phyloP scores from a whole-genome alignment of 2,329 filamentous ascomycete genomes.

The Xylaria polymorpha region DNA sequence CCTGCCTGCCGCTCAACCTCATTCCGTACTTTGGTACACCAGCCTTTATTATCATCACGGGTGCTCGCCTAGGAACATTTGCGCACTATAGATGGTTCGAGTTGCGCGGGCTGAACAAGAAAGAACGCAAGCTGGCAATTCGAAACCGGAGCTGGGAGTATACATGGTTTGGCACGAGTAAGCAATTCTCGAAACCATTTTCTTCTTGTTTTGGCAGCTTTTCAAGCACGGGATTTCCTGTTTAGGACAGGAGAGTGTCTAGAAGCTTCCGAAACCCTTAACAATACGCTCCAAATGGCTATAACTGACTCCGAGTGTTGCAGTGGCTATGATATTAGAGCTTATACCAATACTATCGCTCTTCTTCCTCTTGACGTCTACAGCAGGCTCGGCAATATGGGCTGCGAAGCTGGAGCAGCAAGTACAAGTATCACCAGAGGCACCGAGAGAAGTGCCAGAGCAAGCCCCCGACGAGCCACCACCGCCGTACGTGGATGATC shows the following conservation, averaged over 20 bases:
- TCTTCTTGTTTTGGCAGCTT: too few species aligned
- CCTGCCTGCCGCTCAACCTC: slow-evolving; percentile 85
- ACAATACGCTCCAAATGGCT: too few species aligned
- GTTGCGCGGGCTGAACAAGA: slow-evolving; percentile 77
- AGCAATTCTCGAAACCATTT: too few species aligned
- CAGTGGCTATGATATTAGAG: slow-evolving; percentile 83
- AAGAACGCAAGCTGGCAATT: slow-evolving; percentile 78
- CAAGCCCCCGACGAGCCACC: slow-evolving; percentile 50
- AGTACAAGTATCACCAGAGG: slow-evolving; percentile 43
- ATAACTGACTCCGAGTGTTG: too few species aligned
- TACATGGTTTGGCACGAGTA: slow-evolving; percentile 94
- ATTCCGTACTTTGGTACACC: slow-evolving; percentile 85
- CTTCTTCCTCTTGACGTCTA: slow-evolving; percentile 90
- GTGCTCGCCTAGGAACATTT: slow-evolving; percentile 86
- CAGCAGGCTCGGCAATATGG: slow-evolving; percentile 88
- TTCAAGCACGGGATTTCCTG: too few species aligned
- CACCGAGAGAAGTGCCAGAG: slow-evolving; percentile 30
- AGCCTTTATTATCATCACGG: slow-evolving; percentile 88
- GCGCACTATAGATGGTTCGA: slow-evolving; percentile 93
- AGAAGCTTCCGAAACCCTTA: too few species aligned
- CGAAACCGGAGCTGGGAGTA: slow-evolving; percentile 80
- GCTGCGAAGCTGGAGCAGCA: slow-evolving; percentile 79
- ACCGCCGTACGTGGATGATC: slow-evolving; percentile 54
- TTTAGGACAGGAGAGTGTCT: too few species aligned
- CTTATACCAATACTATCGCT: slow-evolving; percentile 93